Conservation (phyloP, 176 grass and related monocot species). For the Elymus sibiricus region DNA sequence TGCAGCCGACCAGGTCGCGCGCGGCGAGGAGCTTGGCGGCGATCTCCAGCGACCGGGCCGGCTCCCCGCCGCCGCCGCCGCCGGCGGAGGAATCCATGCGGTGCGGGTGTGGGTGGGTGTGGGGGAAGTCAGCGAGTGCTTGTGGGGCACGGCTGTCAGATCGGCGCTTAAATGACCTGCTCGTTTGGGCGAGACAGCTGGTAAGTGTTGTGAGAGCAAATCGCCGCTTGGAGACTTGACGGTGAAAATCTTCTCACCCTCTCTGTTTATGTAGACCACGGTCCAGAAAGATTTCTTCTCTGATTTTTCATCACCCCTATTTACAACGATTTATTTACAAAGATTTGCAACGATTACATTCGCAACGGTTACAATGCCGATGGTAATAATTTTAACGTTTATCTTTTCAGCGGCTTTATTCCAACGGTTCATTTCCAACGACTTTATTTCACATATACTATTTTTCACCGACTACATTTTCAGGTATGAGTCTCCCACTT, state of each 20-base stretch:
- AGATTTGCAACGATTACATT: too few relatives aligned
- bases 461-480: too few relatives aligned
- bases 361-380: too few relatives aligned
- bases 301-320: background rate
- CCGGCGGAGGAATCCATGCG: slow-evolving; percentile 55
- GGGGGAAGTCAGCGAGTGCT: slow-evolving; percentile 15
- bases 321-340: too few relatives aligned
- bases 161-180: background rate
- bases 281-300: background rate
- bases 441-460: too few relatives aligned
- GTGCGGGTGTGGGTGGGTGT: background rate
- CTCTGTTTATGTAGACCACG: background rate
- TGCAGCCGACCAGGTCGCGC: slow-evolving; percentile 83
- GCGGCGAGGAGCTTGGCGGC: slow-evolving; percentile 66
- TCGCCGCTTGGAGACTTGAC: background rate
- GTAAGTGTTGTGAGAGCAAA: background rate
- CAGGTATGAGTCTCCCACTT: too few relatives aligned
- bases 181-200: background rate
- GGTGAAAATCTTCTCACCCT: background rate
- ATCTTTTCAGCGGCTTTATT: too few relatives aligned
- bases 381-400: too few relatives aligned
- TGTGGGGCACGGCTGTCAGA: slow-evolving; percentile 32
- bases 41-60: slow-evolving; percentile 80
- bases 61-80: slow-evolving; percentile 50
- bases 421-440: too few relatives aligned